Conservation (phyloP, 148 eudicot genomes). For the Amaranthus palmeri region DNA sequence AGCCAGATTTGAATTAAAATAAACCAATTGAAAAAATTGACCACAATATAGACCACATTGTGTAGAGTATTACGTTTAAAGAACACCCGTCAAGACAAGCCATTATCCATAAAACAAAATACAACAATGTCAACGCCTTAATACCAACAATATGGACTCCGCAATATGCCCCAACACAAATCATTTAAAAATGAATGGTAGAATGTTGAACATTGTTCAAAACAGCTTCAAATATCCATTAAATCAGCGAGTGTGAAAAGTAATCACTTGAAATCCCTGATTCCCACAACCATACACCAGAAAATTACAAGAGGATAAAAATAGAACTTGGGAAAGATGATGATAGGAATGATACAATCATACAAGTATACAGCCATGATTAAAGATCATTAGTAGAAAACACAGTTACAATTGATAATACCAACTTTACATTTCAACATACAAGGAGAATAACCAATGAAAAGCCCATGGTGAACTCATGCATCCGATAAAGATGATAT, state of each 20-base stretch:
- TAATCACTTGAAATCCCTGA: neutral
- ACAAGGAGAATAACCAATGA: too few relatives aligned
- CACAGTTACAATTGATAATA: too few relatives aligned
- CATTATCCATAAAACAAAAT: neutral
- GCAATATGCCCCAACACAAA: too few relatives aligned
- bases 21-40: neutral
- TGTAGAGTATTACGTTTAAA: neutral
- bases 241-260: neutral
- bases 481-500: too few relatives aligned
- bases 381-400: neutral
- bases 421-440: too few relatives aligned
- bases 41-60: neutral
- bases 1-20: neutral
- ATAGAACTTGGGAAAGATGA: neutral
- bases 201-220: neutral
- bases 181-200: neutral
- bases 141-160: too few relatives aligned
- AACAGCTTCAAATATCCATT: neutral
- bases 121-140: neutral
- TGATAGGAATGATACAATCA: neutral
- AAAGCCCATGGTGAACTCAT: too few relatives aligned
- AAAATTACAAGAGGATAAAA: neutral
- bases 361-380: too few relatives aligned
- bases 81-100: neutral
- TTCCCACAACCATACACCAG: neutral